These are phyloP conservation scores for Mycena pura DNA, from an alignment of 768 basidiomycete genomes.

Conservation along the genomic window DNA sequence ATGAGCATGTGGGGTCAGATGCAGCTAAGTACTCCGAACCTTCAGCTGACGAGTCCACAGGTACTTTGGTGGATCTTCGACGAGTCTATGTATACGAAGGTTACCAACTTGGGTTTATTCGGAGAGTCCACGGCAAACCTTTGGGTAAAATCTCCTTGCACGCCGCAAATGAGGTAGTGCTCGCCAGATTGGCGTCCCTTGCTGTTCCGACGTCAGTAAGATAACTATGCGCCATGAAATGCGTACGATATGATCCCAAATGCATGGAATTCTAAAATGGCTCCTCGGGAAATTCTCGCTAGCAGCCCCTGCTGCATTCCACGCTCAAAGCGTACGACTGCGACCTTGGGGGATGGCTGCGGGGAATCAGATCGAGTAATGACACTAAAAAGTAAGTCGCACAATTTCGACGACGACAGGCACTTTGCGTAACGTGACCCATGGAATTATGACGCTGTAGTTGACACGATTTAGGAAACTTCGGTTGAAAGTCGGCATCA, in stretches of 20 bases:
- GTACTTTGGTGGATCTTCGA: conserved; percentile 71
- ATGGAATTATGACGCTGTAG: conserved; percentile 70
- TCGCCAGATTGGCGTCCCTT: conserved; percentile 75
- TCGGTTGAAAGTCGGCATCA: conserved; percentile 24
- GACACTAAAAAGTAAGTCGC: conserved; percentile 32
- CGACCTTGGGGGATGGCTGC: conserved; percentile 85
- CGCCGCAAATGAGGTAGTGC: conserved; percentile 86
- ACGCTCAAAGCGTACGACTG: conserved; percentile 77
- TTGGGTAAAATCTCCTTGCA: conserved; percentile 84
- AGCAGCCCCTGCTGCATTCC: conserved; percentile 89
- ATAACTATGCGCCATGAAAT: conserved; percentile 2
- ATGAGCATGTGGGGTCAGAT: neutral
- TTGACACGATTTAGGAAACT: conserved; percentile 5
- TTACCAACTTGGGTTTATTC: no score
- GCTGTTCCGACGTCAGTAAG: conserved; percentile 41
- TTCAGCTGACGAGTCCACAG: conserved; percentile 86
- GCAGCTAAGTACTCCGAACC: conserved; percentile 44
- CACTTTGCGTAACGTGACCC: conserved; percentile 81
- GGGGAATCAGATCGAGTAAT: neutral
- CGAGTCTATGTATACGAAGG: no score
- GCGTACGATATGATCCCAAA: conserved; percentile 84
- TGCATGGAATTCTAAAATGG: conserved; percentile 84
- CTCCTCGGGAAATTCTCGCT: conserved; percentile 77
- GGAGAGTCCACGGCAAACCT: conserved; percentile 74
- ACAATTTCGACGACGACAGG: conserved; percentile 80